phyloP scores from a whole-genome alignment of 257 asterid species.

The Cruciata laevipes region DNA sequence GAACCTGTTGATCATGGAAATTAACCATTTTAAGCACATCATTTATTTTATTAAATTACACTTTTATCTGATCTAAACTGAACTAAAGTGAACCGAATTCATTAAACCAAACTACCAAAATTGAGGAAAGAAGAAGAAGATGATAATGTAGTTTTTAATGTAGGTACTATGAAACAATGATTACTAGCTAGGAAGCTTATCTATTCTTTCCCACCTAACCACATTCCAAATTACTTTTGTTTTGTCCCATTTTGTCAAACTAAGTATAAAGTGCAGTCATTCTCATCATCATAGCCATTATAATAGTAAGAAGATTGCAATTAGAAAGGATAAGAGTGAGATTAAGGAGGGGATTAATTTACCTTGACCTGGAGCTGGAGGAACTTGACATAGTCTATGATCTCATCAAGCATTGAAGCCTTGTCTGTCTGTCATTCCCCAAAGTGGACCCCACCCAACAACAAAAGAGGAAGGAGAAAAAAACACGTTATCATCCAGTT shows the following conservation, averaged over 20 bases:
- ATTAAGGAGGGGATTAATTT: constrained; percentile 19
- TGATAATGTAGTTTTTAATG: not conserved
- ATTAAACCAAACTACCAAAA: not conserved
- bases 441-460: constrained; percentile 20
- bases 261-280: not conserved
- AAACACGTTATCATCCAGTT: constrained; percentile 6
- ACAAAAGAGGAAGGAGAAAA: not conserved
- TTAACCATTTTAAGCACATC: not conserved
- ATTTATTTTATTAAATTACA: not conserved
- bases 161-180: not conserved
- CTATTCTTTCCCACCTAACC: not conserved
- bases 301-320: not conserved
- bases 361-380: constrained; percentile 99
- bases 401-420: constrained; percentile 96
- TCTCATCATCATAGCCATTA: not conserved
- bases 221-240: not conserved
- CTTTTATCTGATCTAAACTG: too few relatives aligned
- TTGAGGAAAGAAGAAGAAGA: not conserved
- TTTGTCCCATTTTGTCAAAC: constrained; percentile 1
- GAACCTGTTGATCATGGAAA: constrained; percentile 40
- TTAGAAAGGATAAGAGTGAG: constrained; percentile 7
- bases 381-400: constrained; percentile 94
- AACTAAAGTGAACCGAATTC: too few relatives aligned
- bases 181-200: not conserved
- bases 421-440: constrained; percentile 86